Percentiles rank a stretch among this genome's conserved stretches.
These are phyloP conservation scores for Trametes punicea DNA, from an alignment of 768 basidiomycete genomes.

Conservation along the genomic window DNA sequence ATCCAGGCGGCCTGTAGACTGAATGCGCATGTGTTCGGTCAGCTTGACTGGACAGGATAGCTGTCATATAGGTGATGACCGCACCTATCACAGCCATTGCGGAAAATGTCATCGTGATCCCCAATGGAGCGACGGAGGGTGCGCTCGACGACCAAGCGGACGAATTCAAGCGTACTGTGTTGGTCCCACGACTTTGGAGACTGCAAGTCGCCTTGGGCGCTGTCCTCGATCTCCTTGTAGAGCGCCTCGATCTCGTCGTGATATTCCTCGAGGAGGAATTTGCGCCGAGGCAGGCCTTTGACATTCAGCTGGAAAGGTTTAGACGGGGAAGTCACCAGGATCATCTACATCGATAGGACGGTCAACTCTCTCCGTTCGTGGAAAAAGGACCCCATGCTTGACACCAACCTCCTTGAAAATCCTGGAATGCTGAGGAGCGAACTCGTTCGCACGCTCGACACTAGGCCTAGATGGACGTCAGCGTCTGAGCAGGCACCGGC, in stretches of 20 bases:
- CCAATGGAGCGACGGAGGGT: conserved; percentile 11
- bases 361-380: background rate
- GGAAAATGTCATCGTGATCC: conserved; percentile 24
- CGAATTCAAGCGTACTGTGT: conserved; percentile 6
- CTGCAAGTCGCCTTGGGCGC: conserved; percentile 18
- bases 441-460: conserved; percentile 35
- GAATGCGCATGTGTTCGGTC: background rate
- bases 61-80: background rate
- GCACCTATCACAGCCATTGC: conserved; percentile 25
- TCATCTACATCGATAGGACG: conserved; percentile 16
- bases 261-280: conserved; percentile 21
- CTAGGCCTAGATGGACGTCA: conserved; percentile 28
- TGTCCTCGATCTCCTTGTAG: conserved; percentile 20
- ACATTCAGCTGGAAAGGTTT: conserved; percentile 14
- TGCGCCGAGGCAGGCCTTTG: conserved; percentile 30
- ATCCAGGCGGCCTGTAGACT: conserved; percentile 34
- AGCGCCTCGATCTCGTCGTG: conserved; percentile 21
- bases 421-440: conserved; percentile 38
- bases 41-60: too few relatives aligned
- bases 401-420: conserved; percentile 28
- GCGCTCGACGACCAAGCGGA: conserved; percentile 17
- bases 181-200: conserved; percentile 18
- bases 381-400: background rate
- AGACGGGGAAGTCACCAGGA: conserved; percentile 9
- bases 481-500: background rate